These are phyloP conservation scores for Prunus armeniaca DNA, from an alignment of 306 rosid genomes.

Conservation along the genomic window DNA sequence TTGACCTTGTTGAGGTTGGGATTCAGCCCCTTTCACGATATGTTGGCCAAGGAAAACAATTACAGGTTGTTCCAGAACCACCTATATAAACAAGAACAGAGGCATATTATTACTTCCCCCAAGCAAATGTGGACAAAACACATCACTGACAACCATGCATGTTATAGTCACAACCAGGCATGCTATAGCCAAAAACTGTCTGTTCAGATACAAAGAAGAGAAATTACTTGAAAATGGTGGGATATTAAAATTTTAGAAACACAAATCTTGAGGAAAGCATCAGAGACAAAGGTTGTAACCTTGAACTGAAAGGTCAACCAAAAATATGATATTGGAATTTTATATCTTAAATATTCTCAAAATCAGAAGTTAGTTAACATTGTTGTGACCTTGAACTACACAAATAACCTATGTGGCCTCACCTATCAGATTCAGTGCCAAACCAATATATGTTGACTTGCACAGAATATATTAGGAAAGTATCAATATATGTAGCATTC, in stretches of 20 bases:
- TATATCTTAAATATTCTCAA: background rate
- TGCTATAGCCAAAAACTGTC: too few species aligned
- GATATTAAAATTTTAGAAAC: background rate
- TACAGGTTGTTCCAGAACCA: constrained; percentile 72
- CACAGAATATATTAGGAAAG: background rate
- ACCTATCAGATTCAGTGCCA: background rate
- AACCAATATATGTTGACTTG: background rate
- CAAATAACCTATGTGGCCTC: background rate
- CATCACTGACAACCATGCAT: background rate
- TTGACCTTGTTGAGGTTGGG: constrained; percentile 43
- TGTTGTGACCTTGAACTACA: background rate
- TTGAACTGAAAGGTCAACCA: background rate
- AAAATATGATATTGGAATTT: background rate
- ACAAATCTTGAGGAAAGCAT: background rate
- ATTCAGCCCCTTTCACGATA: constrained; percentile 24
- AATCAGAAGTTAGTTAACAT: background rate
- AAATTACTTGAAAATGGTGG: too few species aligned
- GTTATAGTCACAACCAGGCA: background rate
- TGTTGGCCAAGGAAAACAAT: constrained; percentile 55
- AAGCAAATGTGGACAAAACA: background rate
- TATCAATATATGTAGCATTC: too few species aligned
- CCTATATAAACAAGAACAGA: constrained; percentile 46
- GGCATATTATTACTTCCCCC: background rate
- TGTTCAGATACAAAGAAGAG: background rate
- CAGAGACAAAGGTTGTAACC: background rate